phyloP scores from a whole-genome alignment of 2,329 filamentous ascomycete genomes.

The Botrytis medusae region DNA sequence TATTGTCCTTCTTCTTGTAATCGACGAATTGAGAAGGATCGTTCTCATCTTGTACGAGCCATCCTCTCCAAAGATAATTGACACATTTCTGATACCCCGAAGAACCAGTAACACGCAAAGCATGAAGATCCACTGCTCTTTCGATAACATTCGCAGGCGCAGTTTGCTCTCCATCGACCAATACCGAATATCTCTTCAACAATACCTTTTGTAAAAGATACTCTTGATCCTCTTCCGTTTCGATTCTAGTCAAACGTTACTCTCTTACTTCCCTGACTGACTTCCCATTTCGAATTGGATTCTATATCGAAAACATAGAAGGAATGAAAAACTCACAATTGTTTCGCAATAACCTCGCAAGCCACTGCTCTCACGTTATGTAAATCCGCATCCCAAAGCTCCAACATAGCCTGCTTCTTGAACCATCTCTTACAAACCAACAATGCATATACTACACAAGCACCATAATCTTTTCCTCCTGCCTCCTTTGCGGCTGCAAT shows the following conservation, averaged over 20 bases:
- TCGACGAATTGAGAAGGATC: slow-evolving; percentile 88
- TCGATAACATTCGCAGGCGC: slow-evolving; percentile 85
- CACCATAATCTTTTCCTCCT: slow-evolving; percentile 69
- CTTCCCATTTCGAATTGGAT: background rate
- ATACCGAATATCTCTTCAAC: slow-evolving; percentile 83
- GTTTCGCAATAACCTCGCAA: slow-evolving; percentile 90
- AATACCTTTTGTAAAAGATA: slow-evolving; percentile 81
- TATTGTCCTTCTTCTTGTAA: slow-evolving; percentile 79
- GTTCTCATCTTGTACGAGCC: slow-evolving; percentile 93
- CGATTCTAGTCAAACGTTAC: slow-evolving; percentile 59
- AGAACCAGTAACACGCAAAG: slow-evolving; percentile 82
- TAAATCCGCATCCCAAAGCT: slow-evolving; percentile 91
- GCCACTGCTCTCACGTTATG: slow-evolving; percentile 76
- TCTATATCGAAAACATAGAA: background rate
- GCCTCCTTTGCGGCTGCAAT: slow-evolving; percentile 79
- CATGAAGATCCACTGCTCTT: slow-evolving; percentile 89
- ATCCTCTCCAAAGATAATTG: slow-evolving; percentile 87
- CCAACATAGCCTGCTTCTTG: slow-evolving; percentile 70
- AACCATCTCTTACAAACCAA: slow-evolving; percentile 63
- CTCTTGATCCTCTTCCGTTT: slow-evolving; percentile 73
- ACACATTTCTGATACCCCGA: slow-evolving; percentile 94
- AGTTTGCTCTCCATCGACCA: slow-evolving; percentile 70
- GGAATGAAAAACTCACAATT: slow-evolving; percentile 48
- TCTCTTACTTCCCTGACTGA: slow-evolving; percentile 36
- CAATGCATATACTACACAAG: slow-evolving; percentile 63